Evolutionary conservation across 139 green algal species (phyloP).

Genomic region (Closterium sp.): DNA sequence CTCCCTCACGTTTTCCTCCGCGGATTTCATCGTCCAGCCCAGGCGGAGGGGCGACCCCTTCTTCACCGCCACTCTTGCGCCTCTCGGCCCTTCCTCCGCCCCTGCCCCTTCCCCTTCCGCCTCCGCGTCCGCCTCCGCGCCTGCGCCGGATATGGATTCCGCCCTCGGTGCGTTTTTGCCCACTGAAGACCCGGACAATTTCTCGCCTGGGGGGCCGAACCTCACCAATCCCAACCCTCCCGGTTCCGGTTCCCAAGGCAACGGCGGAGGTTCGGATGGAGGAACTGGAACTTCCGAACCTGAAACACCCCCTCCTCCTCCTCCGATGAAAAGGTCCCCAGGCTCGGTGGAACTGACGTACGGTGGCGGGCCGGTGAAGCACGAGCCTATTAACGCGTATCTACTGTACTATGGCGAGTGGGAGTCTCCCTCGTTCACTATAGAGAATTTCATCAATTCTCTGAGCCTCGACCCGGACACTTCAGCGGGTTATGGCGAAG

Average conservation of each 20-base stretch:
- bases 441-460: not conserved
- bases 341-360: not conserved
- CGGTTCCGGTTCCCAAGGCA: not conserved
- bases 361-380: not conserved
- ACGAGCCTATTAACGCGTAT: not conserved
- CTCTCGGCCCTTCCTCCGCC: not conserved
- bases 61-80: not conserved
- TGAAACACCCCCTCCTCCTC: not conserved
- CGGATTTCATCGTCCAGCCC: not conserved
- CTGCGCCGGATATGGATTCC: not conserved
- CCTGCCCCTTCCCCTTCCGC: not conserved
- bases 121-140: not conserved
- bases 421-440: not conserved
- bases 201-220: not conserved
- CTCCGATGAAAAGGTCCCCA: not conserved
- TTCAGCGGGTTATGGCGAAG: not conserved
- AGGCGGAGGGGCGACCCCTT: not conserved
- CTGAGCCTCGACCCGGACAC: not conserved
- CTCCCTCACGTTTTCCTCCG: not conserved
- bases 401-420: not conserved
- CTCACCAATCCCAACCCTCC: not conserved
- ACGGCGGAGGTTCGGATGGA: not conserved
- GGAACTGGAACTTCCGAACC: not conserved
- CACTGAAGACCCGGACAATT: not conserved
- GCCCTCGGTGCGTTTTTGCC: not conserved